Conservation (phyloP, 257 asterid genomes). For the Vinca minor region DNA sequence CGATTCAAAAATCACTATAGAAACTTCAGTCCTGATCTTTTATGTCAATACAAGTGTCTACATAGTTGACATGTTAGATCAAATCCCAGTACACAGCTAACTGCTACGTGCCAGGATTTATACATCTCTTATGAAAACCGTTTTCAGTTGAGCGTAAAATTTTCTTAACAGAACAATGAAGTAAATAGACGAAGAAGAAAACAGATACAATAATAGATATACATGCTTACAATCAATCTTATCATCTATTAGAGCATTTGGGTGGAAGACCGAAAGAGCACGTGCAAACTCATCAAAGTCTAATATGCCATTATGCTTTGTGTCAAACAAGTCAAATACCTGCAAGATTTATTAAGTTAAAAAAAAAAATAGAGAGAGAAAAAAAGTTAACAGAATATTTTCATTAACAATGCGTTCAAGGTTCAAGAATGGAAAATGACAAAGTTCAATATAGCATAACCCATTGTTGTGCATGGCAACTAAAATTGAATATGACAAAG, state of each 20-base stretch:
- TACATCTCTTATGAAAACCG: not conserved
- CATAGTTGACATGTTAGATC: not conserved
- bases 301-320: conserved; percentile 65
- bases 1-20: not conserved
- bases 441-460: too few relatives aligned
- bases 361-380: not conserved
- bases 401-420: not conserved
- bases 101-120: not conserved
- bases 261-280: conserved; percentile 86
- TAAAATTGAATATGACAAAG: conserved; percentile 2
- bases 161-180: not conserved
- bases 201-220: not conserved
- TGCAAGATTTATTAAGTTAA: conserved; percentile 16
- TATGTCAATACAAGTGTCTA: too few relatives aligned
- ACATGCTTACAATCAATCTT: conserved; percentile 68
- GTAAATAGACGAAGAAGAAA: not conserved
- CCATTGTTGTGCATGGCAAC: too few relatives aligned
- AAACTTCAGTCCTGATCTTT: not conserved
- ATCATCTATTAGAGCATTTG: conserved; percentile 70
- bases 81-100: not conserved
- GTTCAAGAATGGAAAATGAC: not conserved
- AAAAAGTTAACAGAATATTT: not conserved
- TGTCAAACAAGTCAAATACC: conserved; percentile 82
- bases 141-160: not conserved
- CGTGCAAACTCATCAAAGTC: conserved; percentile 84